Base-by-base conservation (phyloP, 352 stramenopile species). In the Globisporangium okanoganense region DNA sequence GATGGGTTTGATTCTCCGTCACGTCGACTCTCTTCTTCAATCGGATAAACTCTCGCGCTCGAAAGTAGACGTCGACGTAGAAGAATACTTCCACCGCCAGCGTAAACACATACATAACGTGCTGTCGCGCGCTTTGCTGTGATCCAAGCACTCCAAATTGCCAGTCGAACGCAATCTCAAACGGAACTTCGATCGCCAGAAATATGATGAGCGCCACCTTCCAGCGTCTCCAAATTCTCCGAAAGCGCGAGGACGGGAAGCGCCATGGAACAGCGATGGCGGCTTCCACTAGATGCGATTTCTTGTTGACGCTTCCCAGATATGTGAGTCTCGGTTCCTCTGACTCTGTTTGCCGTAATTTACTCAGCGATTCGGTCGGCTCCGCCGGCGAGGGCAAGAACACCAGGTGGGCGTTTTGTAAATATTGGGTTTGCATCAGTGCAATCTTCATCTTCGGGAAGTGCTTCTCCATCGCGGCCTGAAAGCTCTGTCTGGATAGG, bases 1-100 rank as follows among this genome's bases (percentile, higher is more conserved):
- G 36, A 3, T 33, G 36, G 16, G 45, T 24, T n/a, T 64, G 43
- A 22, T 48, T 40, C 5, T 44, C 35, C 7, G 25, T 35, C n/a
- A 20, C 20, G 16, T 54, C 44, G 5, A 54, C 18, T 10, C 33
- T 41, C 22, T 49, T 52, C 24, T 51, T 64, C 3, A 40, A 52
- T 5, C 65, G 61, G 2, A 61, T 49, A 22, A 71, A 71, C 24
- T 48, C 33, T 44, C 61, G 22, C 8, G 55, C 56, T 33, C 61
- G 27, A 18, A 71, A 60, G 35, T 69, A 71, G 12, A 63, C 50
- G 25, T 69, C 61, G 27, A 69, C 36, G 13, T 69, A 65, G 52
- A 69, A 69, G 49, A 71, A 68, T n/a, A 64, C 5, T 27, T 71
- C 65, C 13, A 64, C 45, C 14, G 40, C 8, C 5, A 69, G 27